Evolutionary conservation across 176 grass and related monocot genomes (phyloP).

Genomic region (Lolium rigidum): DNA sequence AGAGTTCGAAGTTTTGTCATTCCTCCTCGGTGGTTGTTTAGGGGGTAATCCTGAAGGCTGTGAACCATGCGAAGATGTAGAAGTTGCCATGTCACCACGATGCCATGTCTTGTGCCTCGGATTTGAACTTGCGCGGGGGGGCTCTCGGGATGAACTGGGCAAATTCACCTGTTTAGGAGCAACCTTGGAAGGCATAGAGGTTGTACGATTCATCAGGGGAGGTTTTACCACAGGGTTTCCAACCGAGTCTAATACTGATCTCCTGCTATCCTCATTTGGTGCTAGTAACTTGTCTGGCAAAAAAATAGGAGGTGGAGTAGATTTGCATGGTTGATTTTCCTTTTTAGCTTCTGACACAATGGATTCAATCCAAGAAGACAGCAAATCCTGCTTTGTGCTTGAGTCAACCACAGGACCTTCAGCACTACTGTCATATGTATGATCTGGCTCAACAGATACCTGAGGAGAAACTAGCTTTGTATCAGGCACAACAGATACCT

Average conservation of each 20-base stretch:
- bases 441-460: constrained; percentile 37
- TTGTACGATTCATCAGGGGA: constrained; percentile 37
- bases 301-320: constrained; percentile 31
- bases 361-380: constrained; percentile 45
- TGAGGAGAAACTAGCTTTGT: constrained; percentile 38
- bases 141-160: constrained; percentile 54
- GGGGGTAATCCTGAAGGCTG: constrained; percentile 58
- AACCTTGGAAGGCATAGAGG: constrained; percentile 46
- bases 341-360: constrained; percentile 55
- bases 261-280: constrained; percentile 41
- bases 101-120: constrained; percentile 87
- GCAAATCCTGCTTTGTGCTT: constrained; percentile 35
- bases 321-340: constrained; percentile 47
- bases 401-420: constrained; percentile 35
- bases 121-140: constrained; percentile 50
- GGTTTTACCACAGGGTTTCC: constrained; percentile 40
- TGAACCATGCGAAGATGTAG: constrained; percentile 45
- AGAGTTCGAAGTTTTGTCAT: constrained; percentile 65
- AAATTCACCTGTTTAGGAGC: constrained; percentile 47
- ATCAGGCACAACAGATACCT: constrained; percentile 29
- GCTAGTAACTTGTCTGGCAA: constrained; percentile 43
- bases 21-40: constrained; percentile 62
- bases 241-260: constrained; percentile 46
- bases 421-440: constrained; percentile 24
- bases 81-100: constrained; percentile 58